Conservation (phyloP, 202 grass and related monocot genomes). For the Brachypodium distachyon region DNA sequence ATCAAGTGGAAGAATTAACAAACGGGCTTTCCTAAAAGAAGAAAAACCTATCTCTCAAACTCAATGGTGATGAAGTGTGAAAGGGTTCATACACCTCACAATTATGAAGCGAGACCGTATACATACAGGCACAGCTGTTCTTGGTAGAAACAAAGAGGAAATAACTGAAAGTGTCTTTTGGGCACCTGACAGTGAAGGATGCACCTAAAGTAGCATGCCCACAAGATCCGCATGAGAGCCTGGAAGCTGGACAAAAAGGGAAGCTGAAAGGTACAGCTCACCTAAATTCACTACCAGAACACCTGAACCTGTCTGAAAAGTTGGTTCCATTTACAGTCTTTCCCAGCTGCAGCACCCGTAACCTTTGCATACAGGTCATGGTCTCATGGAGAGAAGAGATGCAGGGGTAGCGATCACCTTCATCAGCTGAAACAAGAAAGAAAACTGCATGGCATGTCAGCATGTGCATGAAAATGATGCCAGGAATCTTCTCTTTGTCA, state of each 20-base stretch:
- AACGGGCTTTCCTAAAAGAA: neutral
- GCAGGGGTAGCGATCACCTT: neutral
- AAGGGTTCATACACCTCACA: too few relatives aligned
- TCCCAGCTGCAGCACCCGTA: neutral
- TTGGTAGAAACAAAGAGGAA: neutral
- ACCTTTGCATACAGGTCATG: conserved; percentile 38
- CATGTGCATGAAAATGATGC: neutral
- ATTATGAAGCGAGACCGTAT: neutral
- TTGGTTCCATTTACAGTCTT: neutral
- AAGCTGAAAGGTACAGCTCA: neutral
- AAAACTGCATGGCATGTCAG: neutral
- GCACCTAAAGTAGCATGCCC: neutral
- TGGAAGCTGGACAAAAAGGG: neutral
- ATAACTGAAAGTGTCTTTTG: neutral
- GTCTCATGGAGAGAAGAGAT: neutral
- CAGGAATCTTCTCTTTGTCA: conserved; percentile 14
- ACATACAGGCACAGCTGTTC: too few relatives aligned
- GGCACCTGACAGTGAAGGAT: neutral
- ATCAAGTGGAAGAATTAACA: neutral
- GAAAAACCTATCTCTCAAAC: neutral
- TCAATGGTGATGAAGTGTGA: too few relatives aligned
- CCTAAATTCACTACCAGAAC: neutral
- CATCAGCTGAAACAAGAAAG: conserved; percentile 14
- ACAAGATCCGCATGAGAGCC: neutral
- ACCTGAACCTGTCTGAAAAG: neutral